Percentiles rank a stretch among this genome's conserved stretches.
Evolutionary conservation across 2,329 filamentous ascomycete species (phyloP).

Genomic region (Alternaria arborescens): DNA sequence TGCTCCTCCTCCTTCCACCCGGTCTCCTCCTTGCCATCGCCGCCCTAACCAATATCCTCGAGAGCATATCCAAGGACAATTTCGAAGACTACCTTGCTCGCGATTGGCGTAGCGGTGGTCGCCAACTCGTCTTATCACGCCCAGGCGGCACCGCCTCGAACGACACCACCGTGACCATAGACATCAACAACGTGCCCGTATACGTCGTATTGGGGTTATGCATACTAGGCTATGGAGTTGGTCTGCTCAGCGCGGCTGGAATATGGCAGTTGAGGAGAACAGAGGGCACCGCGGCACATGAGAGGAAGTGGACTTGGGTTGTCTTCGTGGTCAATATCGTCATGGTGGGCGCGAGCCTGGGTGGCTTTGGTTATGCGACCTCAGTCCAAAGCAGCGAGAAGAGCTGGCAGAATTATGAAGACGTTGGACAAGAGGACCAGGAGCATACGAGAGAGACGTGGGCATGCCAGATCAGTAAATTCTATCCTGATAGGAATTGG

Average conservation of each 20-base stretch:
- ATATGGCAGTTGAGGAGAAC: slow-evolving; percentile 44
- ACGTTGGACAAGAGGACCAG: slow-evolving; percentile 21
- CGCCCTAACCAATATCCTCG: slow-evolving; percentile 34
- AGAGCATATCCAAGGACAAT: slow-evolving; percentile 33
- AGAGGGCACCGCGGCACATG: slow-evolving; percentile 31
- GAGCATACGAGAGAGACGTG: slow-evolving; percentile 39
- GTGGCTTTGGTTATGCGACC: slow-evolving; percentile 32
- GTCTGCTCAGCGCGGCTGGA: slow-evolving; percentile 30
- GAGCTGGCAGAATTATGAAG: slow-evolving; percentile 29
- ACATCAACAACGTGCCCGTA: slow-evolving; percentile 22
- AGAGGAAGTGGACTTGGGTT: slow-evolving; percentile 40
- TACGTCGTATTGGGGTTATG: slow-evolving; percentile 30
- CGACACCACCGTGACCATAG: slow-evolving; percentile 23
- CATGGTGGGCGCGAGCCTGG: slow-evolving; percentile 27
- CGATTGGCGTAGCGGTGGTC: slow-evolving; percentile 21
- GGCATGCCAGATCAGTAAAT: slow-evolving; percentile 36
- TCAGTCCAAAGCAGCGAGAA: slow-evolving; percentile 25
- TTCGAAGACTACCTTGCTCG: slow-evolving; percentile 22
- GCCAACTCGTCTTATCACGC: slow-evolving; percentile 21
- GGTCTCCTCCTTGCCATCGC: slow-evolving; percentile 35
- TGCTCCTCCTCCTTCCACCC: slow-evolving; percentile 32
- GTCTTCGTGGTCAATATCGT: slow-evolving; percentile 28
- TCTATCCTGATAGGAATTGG: slow-evolving; percentile 31
- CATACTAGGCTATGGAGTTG: slow-evolving; percentile 26
- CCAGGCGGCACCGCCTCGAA: slow-evolving; percentile 11